Conservation (phyloP, 2,329 filamentous ascomycete genomes). For the Pestalotiopsis sp. region DNA sequence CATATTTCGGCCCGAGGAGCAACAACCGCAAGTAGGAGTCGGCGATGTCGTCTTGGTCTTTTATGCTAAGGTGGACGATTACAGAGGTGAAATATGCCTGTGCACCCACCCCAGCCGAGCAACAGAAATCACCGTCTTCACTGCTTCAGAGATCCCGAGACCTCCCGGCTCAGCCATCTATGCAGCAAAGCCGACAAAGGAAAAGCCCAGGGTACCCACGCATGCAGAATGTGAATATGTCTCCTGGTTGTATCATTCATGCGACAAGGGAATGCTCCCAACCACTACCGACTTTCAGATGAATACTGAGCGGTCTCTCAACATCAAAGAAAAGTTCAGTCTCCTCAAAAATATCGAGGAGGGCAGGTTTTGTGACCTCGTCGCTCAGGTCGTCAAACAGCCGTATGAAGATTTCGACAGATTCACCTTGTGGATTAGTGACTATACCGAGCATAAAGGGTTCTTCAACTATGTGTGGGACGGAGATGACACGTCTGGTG, state of each 20-base stretch:
- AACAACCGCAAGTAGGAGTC: conserved; percentile 50
- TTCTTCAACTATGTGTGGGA: conserved; percentile 58
- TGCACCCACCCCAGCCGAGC: conserved; percentile 46
- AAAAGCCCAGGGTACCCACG: conserved; percentile 19
- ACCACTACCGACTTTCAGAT: conserved; percentile 44
- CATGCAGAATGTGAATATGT: conserved; percentile 46
- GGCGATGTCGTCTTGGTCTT: conserved; percentile 70
- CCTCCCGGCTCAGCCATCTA: conserved; percentile 39
- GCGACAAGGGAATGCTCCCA: conserved; percentile 48
- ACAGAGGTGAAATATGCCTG: conserved; percentile 23
- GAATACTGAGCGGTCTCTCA: conserved; percentile 41
- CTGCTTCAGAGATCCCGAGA: conserved; percentile 40
- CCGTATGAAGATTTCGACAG: conserved; percentile 48
- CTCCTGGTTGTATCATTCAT: conserved; percentile 48
- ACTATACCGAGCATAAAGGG: conserved; percentile 74
- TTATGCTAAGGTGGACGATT: conserved; percentile 51
- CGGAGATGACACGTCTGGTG: conserved; percentile 28
- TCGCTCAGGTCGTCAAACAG: conserved; percentile 68
- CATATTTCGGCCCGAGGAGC: conserved; percentile 59
- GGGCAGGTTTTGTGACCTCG: conserved; percentile 66
- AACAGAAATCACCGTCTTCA: conserved; percentile 51
- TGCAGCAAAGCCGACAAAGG: conserved; percentile 30
- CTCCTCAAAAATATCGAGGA: conserved; percentile 66
- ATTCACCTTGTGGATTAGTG: conserved; percentile 73
- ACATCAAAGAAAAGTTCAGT: conserved; percentile 59